Evolutionary conservation across 2,329 filamentous ascomycete genomes (phyloP).

Genomic region (Trichophyton mentagrophytes): DNA sequence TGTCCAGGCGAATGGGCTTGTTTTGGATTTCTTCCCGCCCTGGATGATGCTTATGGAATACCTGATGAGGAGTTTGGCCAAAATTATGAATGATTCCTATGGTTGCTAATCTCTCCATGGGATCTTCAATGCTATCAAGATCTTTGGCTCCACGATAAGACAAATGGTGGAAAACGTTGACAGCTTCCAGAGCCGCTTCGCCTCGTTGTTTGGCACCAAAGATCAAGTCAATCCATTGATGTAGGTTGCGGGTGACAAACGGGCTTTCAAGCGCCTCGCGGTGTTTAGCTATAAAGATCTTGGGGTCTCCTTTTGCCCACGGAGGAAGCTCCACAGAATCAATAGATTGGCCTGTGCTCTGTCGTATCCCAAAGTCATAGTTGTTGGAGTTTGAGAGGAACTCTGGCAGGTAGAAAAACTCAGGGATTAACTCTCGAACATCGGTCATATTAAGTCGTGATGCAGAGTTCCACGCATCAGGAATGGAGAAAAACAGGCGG

Average conservation of each 20-base stretch:
- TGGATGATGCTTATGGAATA: conserved; percentile 72
- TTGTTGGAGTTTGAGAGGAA: conserved; percentile 88
- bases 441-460: conserved; percentile 85
- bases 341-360: conserved; percentile 66
- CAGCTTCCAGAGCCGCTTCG: conserved; percentile 76
- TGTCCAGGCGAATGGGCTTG: conserved; percentile 60
- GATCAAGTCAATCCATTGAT: conserved; percentile 90
- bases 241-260: conserved; percentile 76
- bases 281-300: conserved; percentile 90
- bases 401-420: conserved; percentile 94
- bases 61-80: conserved; percentile 90
- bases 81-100: conserved; percentile 98
- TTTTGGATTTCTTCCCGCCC: conserved; percentile 56
- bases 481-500: conserved; percentile 83
- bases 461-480: conserved; percentile 80
- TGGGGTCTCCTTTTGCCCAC: conserved; percentile 92
- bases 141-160: conserved; percentile 92
- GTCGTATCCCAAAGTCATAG: conserved; percentile 82
- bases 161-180: conserved; percentile 92
- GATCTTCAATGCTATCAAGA: conserved; percentile 78
- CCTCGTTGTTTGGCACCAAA: conserved; percentile 92
- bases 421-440: conserved; percentile 85
- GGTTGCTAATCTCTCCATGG: conserved; percentile 71
- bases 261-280: conserved; percentile 91
- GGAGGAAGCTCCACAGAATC: conserved; percentile 81